These are phyloP conservation scores for Phyllosticta citrichinensis DNA, from an alignment of 2,329 filamentous ascomycete species.

Conservation along the genomic window DNA sequence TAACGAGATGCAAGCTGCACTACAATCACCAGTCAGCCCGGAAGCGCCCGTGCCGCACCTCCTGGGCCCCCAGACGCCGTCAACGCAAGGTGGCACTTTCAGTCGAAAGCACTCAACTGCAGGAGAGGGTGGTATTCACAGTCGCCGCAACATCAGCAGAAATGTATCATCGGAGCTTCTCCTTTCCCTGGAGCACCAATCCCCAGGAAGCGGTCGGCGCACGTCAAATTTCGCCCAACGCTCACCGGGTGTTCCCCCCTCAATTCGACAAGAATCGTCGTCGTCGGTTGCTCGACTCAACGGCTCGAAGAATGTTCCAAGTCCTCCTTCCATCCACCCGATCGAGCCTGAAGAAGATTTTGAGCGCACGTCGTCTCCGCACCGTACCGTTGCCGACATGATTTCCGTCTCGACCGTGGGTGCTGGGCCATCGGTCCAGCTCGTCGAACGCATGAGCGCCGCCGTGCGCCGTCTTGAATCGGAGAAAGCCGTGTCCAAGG, in stretches of 20 bases:
- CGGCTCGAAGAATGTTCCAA: slow-evolving; percentile 20
- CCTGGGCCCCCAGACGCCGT: slow-evolving; percentile 6
- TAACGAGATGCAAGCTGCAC: slow-evolving; percentile 28
- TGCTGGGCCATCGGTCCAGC: slow-evolving; percentile 84
- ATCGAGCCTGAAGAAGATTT: slow-evolving; percentile 36
- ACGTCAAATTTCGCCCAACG: slow-evolving; percentile 19
- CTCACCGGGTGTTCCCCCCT: slow-evolving; percentile 27
- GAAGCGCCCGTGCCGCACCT: not conserved
- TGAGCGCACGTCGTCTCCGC: slow-evolving; percentile 50
- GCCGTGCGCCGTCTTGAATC: slow-evolving; percentile 83
- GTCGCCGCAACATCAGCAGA: slow-evolving; percentile 21
- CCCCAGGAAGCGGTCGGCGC: slow-evolving; percentile 27
- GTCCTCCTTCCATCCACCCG: slow-evolving; percentile 39
- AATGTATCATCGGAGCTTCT: slow-evolving; percentile 20
- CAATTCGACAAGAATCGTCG: slow-evolving; percentile 21
- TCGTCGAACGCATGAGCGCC: slow-evolving; percentile 92
- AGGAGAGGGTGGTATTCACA: slow-evolving; percentile 23
- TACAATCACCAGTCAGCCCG: not conserved
- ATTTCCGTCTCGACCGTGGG: slow-evolving; percentile 81
- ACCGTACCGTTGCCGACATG: slow-evolving; percentile 61
- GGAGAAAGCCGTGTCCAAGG: slow-evolving; percentile 79
- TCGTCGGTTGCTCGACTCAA: slow-evolving; percentile 26
- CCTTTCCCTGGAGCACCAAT: slow-evolving; percentile 24
- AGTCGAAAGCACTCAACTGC: slow-evolving; percentile 30
- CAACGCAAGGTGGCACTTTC: slow-evolving; percentile 12